Percentiles rank a stretch among this genome's conserved stretches.
Evolutionary conservation across 2,329 filamentous ascomycete species (phyloP).

Genomic region (Xylaria sp.): DNA sequence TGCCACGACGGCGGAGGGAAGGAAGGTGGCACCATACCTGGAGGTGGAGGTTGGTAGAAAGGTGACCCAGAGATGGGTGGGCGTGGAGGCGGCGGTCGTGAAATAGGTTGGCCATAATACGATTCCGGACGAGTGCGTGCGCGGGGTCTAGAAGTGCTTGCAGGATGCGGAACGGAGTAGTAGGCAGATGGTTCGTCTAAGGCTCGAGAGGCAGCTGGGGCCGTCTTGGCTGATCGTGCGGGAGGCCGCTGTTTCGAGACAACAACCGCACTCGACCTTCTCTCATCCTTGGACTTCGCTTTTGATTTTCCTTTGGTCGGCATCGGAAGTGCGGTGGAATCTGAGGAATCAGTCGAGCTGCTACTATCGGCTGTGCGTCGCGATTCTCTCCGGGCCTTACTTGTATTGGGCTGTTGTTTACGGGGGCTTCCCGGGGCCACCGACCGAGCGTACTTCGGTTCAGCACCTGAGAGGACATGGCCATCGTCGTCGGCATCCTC

Average conservation of each 20-base stretch:
- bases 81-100: constrained; percentile 38
- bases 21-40: constrained; percentile 44
- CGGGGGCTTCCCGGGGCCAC: constrained; percentile 56
- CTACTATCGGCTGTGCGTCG: constrained; percentile 52
- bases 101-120: constrained; percentile 49
- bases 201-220: constrained; percentile 48
- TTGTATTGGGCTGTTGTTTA: constrained; percentile 63
- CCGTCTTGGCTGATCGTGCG: constrained; percentile 52
- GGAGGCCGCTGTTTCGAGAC: constrained; percentile 47
- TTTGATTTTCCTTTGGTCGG: constrained; percentile 40
- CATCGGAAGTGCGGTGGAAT: constrained; percentile 52
- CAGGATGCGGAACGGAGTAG: constrained; percentile 52
- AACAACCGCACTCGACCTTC: constrained; percentile 41
- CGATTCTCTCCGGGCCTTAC: constrained; percentile 58
- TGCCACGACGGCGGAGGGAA: constrained; percentile 41
- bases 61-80: constrained; percentile 53
- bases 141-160: constrained; percentile 53
- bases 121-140: constrained; percentile 54
- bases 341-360: constrained; percentile 50
- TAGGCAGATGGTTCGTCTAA: constrained; percentile 52
- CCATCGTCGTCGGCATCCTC: constrained; percentile 64
- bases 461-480: constrained; percentile 53
- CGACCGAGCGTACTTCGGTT: constrained; percentile 59
- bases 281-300: constrained; percentile 48
- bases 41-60: constrained; percentile 49